Conservation (phyloP, 2,329 filamentous ascomycete genomes). For the Pseudogymnoascus sp. region DNA sequence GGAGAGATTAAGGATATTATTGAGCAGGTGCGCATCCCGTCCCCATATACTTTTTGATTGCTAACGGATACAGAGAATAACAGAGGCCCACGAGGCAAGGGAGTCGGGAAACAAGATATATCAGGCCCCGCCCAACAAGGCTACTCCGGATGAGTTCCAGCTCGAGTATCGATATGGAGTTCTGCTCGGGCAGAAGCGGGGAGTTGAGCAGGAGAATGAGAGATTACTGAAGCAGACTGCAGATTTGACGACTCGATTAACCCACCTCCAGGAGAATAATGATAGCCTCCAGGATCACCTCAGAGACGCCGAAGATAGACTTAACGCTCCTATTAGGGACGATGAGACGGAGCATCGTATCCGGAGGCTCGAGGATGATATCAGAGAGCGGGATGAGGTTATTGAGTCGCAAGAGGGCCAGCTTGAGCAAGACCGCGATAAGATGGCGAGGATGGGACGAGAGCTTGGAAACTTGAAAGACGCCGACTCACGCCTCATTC, state of each 20-base stretch:
- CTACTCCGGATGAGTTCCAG: slow-evolving; percentile 26
- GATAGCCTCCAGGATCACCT: slow-evolving; percentile 46
- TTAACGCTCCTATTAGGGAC: slow-evolving; percentile 43
- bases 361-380: slow-evolving; percentile 45
- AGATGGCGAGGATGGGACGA: slow-evolving; percentile 36
- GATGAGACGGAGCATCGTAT: slow-evolving; percentile 44
- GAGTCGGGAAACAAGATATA: background rate
- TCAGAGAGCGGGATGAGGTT: slow-evolving; percentile 60
- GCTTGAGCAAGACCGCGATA: slow-evolving; percentile 43
- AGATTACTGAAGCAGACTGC: slow-evolving; percentile 48
- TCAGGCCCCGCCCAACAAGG: background rate
- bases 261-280: slow-evolving; percentile 52
- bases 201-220: slow-evolving; percentile 46
- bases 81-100: slow-evolving; percentile 8
- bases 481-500: slow-evolving; percentile 40
- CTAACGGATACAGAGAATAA: slow-evolving; percentile 1
- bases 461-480: slow-evolving; percentile 41
- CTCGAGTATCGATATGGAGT: slow-evolving; percentile 41
- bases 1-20: slow-evolving; percentile 29
- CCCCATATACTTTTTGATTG: background rate
- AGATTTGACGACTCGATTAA: slow-evolving; percentile 50
- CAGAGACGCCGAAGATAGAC: slow-evolving; percentile 25
- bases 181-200: slow-evolving; percentile 14
- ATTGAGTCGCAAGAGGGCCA: slow-evolving; percentile 64
- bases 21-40: slow-evolving; percentile 15